These are phyloP conservation scores for Sporothrix protearum DNA, from an alignment of 2,329 filamentous ascomycete species.

Conservation along the genomic window DNA sequence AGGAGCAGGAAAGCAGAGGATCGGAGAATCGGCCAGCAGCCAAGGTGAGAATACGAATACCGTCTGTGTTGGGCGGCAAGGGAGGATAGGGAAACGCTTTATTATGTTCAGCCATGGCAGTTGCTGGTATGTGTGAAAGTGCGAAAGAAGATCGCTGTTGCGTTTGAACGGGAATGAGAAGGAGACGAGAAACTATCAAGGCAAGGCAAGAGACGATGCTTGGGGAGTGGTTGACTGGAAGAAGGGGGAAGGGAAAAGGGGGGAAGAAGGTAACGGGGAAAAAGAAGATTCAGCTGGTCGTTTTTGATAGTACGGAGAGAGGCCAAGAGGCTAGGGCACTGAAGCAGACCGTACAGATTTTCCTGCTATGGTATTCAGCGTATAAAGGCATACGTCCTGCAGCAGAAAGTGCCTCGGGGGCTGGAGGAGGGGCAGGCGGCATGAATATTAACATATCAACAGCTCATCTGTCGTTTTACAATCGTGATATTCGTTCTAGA, in stretches of 20 bases:
- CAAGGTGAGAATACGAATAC: background rate
- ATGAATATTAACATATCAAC: too few species aligned
- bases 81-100: background rate
- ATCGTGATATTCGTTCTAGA: too few species aligned
- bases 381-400: background rate
- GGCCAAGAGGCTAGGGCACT: background rate
- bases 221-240: background rate
- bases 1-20: background rate
- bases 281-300: background rate
- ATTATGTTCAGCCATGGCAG: background rate
- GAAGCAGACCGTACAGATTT: background rate
- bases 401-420: background rate
- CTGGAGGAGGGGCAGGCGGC: background rate
- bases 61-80: background rate
- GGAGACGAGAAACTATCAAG: background rate
- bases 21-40: background rate
- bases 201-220: background rate
- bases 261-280: too few species aligned
- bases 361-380: background rate
- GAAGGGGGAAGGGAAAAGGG: background rate
- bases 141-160: too few species aligned
- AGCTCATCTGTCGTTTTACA: too few species aligned
- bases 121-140: background rate
- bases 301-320: background rate
- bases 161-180: background rate